These are phyloP conservation scores for Phialophora verrucosa DNA, from an alignment of 2,329 filamentous ascomycete species.

Conservation along the genomic window DNA sequence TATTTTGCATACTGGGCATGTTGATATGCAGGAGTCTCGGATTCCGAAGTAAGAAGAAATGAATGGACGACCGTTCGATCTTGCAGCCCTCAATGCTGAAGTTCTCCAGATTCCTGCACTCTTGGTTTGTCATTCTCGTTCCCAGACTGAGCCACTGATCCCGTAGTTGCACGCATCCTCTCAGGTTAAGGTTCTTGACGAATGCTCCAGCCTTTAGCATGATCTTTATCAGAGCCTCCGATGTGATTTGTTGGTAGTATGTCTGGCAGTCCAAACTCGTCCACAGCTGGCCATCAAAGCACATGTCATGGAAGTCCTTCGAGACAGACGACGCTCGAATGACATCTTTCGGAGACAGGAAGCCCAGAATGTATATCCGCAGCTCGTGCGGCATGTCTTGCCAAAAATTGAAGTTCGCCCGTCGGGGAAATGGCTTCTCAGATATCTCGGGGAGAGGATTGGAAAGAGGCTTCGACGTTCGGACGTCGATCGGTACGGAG, in stretches of 20 bases:
- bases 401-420: constrained; percentile 72
- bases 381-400: constrained; percentile 80
- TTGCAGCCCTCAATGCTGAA: constrained; percentile 88
- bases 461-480: constrained; percentile 45
- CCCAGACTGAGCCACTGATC: constrained; percentile 78
- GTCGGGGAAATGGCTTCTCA: constrained; percentile 45
- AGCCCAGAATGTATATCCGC: constrained; percentile 75
- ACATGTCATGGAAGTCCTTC: constrained; percentile 77
- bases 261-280: constrained; percentile 79
- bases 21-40: constrained; percentile 81
- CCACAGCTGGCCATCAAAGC: constrained; percentile 96
- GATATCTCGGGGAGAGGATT: constrained; percentile 37
- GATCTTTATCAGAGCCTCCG: constrained; percentile 80
- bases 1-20: constrained; percentile 77
- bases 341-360: constrained; percentile 78
- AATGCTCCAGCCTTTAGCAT: constrained; percentile 87
- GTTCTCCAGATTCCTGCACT: constrained; percentile 84
- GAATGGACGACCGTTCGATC: constrained; percentile 77
- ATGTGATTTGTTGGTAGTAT: constrained; percentile 87
- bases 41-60: constrained; percentile 81
- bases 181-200: constrained; percentile 84
- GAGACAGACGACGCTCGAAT: constrained; percentile 78
- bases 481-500: constrained; percentile 68
- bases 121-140: constrained; percentile 67
- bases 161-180: constrained; percentile 87